Percentiles rank a stretch among this genome's conserved stretches.
phyloP scores from a whole-genome alignment of 768 basidiomycete genomes.

The Russula earlei region DNA sequence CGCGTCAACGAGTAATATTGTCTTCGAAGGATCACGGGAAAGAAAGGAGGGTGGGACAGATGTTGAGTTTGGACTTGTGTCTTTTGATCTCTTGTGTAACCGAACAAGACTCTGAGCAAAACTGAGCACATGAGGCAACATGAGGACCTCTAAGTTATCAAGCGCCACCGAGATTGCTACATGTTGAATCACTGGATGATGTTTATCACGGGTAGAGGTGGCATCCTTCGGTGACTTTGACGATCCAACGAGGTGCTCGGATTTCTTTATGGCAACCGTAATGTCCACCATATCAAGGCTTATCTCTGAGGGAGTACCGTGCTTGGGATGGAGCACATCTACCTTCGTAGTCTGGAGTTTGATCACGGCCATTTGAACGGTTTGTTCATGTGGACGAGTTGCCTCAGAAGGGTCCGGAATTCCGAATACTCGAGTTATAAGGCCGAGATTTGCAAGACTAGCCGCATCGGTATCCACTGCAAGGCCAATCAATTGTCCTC shows the following conservation, averaged over 20 bases:
- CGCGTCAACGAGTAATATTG: slow-evolving; percentile 28
- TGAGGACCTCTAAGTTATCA: slow-evolving; percentile 11
- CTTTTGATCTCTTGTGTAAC: neutral
- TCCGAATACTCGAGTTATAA: slow-evolving; percentile 18
- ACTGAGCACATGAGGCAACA: slow-evolving; percentile 18
- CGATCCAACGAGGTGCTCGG: slow-evolving; percentile 5
- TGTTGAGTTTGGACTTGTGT: neutral
- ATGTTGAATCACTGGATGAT: slow-evolving; percentile 12
- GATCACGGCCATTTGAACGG: neutral
- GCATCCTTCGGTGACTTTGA: slow-evolving; percentile 13
- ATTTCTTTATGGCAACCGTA: neutral
- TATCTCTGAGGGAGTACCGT: slow-evolving; percentile 11
- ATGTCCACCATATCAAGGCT: neutral
- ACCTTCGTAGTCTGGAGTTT: slow-evolving; percentile 5
- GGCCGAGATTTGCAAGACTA: slow-evolving; percentile 13
- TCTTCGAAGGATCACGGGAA: neutral
- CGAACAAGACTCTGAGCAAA: slow-evolving; percentile 15
- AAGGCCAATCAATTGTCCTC: slow-evolving; percentile 10
- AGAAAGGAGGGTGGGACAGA: neutral
- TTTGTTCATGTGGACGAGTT: neutral
- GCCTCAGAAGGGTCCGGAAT: neutral
- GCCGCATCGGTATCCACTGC: slow-evolving; percentile 10
- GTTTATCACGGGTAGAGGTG: slow-evolving; percentile 4
- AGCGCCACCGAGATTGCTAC: slow-evolving; percentile 10
- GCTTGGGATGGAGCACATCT: slow-evolving; percentile 10